Evolutionary conservation across 257 asterid genomes (phyloP), one percentile per base, ranked within the genome.

Genomic region (Datura wrightii): DNA sequence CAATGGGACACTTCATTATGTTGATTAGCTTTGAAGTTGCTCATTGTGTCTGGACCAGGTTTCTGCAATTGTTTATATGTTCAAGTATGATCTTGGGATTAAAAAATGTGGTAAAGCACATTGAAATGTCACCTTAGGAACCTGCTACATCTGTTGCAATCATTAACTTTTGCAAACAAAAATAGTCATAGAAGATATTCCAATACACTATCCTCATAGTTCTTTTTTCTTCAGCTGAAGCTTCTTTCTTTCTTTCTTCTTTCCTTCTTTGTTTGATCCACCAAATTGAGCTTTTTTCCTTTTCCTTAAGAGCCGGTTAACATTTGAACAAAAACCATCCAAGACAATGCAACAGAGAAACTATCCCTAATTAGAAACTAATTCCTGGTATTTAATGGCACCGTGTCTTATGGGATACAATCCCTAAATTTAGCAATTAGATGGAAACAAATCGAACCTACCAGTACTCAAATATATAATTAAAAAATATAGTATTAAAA

Each of bases 381-480:
- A 36, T 36, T 66, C 74, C 14, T 2, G 48, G 74, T 66, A 66
- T 66, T 65, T 65, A 34, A 14, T 65, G 9, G 44, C 72, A 65
- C 19, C 48, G 18, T 66, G 41, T 14, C 44, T 36, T 66, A 36
- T 66, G 10, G 24, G 74, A 65, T 63, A 31, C 46, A 11, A 66
- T 36, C 74, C 74, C 48, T 66, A 66, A 14, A 6, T 66, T 36
- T 66, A 66, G 46, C 74, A 36, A 66, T 66, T 37, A 66, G 74
- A 66, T 66, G 74, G 74, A 65, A 62, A 62, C 70, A 62, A 31
- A 65, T 5, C 19, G 2, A 65, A 66, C 74, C n/a, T 0, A 65
- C 44, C 48, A 13, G 11, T 6, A 66, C 74, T 66, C 19, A 13
- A 36, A 66, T 36, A 66, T 66, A 66, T 36, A 66, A 66, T 36